A percentile compares a stretch with the other conserved stretches of the same genome.
Conservation (phyloP, 257 asterid species). For the Mitragyna speciosa region DNA sequence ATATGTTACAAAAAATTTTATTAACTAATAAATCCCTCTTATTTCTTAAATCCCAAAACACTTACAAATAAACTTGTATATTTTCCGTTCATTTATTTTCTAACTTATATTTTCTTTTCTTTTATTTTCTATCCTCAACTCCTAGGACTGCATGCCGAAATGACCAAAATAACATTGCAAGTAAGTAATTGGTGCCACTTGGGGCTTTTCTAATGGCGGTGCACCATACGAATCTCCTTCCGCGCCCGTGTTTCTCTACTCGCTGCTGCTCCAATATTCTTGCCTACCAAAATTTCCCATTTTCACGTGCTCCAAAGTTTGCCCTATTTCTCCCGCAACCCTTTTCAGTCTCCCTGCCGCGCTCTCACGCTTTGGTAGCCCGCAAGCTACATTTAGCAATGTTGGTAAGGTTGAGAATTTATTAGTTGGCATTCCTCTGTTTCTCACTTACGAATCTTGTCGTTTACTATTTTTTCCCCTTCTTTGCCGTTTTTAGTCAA, state of each 20-base stretch:
- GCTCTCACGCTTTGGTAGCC: not conserved
- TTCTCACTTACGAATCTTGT: not conserved
- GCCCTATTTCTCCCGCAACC: constrained; percentile 12
- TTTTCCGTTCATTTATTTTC: no score
- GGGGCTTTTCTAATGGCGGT: no score
- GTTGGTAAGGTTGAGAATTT: not conserved
- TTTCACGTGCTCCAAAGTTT: not conserved
- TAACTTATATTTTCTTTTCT: no score
- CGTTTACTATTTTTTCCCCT: no score
- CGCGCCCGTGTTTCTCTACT: not conserved
- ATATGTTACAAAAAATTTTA: no score
- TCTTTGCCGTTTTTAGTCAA: not conserved
- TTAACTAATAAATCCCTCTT: no score
- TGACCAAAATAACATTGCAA: no score
- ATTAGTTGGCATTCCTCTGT: not conserved
- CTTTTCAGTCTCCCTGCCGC: not conserved
- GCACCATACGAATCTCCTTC: not conserved
- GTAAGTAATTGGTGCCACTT: no score
- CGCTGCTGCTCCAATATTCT: not conserved
- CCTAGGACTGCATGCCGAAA: no score
- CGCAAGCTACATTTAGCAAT: not conserved
- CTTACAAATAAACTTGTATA: no score
- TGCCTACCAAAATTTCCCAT: constrained; percentile 2
- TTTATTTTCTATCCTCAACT: no score
- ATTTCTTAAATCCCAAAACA: no score